A percentile compares a stretch with the other conserved stretches of the same genome.
Conservation (phyloP, 495 filamentous ascomycete species). For the Aspergillus panamensis region DNA sequence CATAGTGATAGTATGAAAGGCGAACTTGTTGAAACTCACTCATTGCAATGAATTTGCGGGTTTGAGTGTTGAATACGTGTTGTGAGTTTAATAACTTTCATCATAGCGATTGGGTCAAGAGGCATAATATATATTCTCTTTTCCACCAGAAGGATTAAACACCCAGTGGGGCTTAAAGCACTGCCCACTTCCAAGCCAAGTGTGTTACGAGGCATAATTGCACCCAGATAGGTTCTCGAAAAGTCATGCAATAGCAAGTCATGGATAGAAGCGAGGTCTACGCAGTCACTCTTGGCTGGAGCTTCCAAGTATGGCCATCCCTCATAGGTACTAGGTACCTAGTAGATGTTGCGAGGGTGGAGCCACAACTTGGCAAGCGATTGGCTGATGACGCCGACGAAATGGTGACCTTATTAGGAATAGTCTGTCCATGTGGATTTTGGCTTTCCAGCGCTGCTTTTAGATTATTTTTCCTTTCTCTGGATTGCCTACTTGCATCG, state of each 20-base stretch:
- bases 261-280: too few relatives aligned
- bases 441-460: background rate
- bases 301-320: background rate
- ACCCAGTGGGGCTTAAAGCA: too few relatives aligned
- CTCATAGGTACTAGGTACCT: too few relatives aligned
- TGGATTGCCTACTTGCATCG: background rate
- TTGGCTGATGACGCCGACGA: background rate
- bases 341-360: background rate
- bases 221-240: too few relatives aligned
- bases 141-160: too few relatives aligned
- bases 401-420: constrained; percentile 12
- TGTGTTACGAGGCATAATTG: too few relatives aligned
- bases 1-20: constrained; percentile 41
- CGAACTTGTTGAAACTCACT: background rate
- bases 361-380: background rate
- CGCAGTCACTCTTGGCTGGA: too few relatives aligned
- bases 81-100: too few relatives aligned
- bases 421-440: constrained; percentile 1
- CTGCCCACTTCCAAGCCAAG: too few relatives aligned
- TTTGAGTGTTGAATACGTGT: background rate
- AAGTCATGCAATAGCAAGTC: too few relatives aligned
- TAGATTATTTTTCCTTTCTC: background rate
- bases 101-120: too few relatives aligned
- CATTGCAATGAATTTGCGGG: background rate
- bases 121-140: too few relatives aligned